A percentile compares a stretch with the other conserved stretches of the same genome.
phyloP scores from a whole-genome alignment of 2,329 filamentous ascomycete genomes.

The Pseudocercospora musae region DNA sequence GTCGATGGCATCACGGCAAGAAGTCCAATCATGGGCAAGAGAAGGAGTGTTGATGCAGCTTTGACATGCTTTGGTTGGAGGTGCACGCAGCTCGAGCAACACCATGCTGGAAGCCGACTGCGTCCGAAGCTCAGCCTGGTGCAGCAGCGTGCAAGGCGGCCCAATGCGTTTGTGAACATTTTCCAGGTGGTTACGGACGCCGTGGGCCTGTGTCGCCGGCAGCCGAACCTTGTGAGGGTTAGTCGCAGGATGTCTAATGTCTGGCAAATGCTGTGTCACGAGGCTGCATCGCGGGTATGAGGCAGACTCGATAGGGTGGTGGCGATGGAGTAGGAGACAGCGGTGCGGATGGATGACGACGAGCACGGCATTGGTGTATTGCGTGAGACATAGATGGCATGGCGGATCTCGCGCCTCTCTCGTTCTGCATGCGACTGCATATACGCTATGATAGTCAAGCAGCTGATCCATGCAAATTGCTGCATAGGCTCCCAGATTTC shows the following conservation, averaged over 20 bases:
- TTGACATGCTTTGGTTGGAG: not conserved
- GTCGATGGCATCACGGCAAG: not conserved
- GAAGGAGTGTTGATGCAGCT: not conserved
- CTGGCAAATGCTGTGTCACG: constrained; percentile 8
- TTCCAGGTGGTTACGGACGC: constrained; percentile 6
- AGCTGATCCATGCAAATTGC: constrained; percentile 6
- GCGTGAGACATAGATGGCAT: constrained; percentile 2
- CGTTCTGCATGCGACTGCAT: not conserved
- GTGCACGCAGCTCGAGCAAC: constrained; percentile 1
- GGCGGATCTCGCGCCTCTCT: not conserved
- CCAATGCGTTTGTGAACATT: constrained; percentile 1
- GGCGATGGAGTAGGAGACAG: not conserved
- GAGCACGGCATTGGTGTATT: not conserved
- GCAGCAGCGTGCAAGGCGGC: not conserved
- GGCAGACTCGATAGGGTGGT: no score
- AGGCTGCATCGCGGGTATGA: not conserved
- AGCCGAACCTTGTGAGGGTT: constrained; percentile 9
- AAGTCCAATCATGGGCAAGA: not conserved
- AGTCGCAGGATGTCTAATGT: constrained; percentile 12
- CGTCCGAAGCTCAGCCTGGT: not conserved
- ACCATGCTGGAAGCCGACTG: not conserved
- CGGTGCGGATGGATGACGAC: not conserved
- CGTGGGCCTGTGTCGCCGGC: constrained; percentile 10
- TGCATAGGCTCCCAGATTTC: not conserved
- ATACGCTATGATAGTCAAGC: constrained; percentile 3